A percentile compares a stretch with the other conserved stretches of the same genome.
These are phyloP conservation scores for Fomes fomentarius DNA, from an alignment of 1,284 basidiomycete genomes.

Conservation along the genomic window DNA sequence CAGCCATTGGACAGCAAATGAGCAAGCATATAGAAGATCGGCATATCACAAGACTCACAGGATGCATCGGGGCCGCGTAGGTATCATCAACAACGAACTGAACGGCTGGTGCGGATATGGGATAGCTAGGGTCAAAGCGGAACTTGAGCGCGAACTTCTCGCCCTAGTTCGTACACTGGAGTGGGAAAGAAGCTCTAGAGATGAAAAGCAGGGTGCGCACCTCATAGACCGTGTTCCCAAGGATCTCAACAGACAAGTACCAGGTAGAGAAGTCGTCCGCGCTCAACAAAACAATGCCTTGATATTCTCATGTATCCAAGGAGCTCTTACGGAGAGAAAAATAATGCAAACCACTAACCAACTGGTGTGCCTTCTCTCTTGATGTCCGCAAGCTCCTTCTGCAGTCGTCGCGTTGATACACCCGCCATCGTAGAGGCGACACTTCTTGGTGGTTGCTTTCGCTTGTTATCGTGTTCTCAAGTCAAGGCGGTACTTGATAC, in stretches of 20 bases:
- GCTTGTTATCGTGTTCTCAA: no score
- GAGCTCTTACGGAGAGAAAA: background rate
- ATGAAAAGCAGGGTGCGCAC: conserved; percentile 38
- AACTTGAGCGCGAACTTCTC: conserved; percentile 79
- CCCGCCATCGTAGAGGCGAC: background rate
- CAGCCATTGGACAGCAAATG: no score
- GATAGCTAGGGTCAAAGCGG: conserved; percentile 75
- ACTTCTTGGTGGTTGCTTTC: no score
- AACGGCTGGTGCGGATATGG: conserved; percentile 82
- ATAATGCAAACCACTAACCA: conserved; percentile 46
- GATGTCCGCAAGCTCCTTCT: conserved; percentile 77
- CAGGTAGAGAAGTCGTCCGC: conserved; percentile 78
- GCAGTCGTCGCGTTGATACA: conserved; percentile 66
- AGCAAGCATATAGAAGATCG: no score
- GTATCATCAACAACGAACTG: conserved; percentile 73
- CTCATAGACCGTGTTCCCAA: conserved; percentile 77
- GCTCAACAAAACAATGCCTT: conserved; percentile 70
- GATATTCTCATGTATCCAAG: background rate
- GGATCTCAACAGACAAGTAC: conserved; percentile 75
- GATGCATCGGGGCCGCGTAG: conserved; percentile 70
- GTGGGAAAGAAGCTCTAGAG: background rate
- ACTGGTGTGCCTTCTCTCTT: conserved; percentile 71
- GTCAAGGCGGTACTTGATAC: no score
- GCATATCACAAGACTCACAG: no score
- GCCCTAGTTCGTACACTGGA: conserved; percentile 45